Conservation (phyloP, 768 basidiomycete species). For the Suillus discolor region DNA sequence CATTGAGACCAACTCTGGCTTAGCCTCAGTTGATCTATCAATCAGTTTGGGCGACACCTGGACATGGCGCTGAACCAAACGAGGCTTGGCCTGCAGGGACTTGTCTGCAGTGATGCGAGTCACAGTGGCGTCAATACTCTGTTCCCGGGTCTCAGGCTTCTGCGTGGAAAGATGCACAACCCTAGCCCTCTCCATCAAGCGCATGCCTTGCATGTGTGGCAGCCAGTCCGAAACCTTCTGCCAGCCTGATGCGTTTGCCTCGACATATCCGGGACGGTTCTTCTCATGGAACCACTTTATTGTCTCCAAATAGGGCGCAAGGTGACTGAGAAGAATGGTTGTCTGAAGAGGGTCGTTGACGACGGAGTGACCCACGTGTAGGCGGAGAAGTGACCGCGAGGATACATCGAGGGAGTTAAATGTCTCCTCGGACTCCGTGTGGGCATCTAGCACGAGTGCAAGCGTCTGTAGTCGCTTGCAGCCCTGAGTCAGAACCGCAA, state of each 20-base stretch:
- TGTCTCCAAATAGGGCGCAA: conserved; percentile 69
- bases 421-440: conserved; percentile 44
- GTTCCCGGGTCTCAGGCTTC: conserved; percentile 34
- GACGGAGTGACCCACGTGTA: conserved; percentile 79
- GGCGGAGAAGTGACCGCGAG: conserved; percentile 66
- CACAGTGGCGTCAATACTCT: conserved; percentile 56
- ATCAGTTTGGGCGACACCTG: conserved; percentile 42
- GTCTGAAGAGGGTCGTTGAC: conserved; percentile 67
- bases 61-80: conserved; percentile 34
- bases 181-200: conserved; percentile 60
- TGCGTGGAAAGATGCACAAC: conserved; percentile 24
- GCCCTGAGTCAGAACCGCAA: conserved; percentile 55
- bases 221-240: conserved; percentile 67
- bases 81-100: conserved; percentile 43
- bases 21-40: conserved; percentile 42
- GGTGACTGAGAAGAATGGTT: conserved; percentile 74
- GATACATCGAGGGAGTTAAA: conserved; percentile 51
- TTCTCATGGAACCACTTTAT: conserved; percentile 81
- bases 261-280: conserved; percentile 69
- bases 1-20: conserved; percentile 39
- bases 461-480: conserved; percentile 69
- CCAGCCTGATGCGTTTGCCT: conserved; percentile 69
- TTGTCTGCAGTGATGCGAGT: conserved; percentile 39
- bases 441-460: conserved; percentile 65
- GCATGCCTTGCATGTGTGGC: conserved; percentile 72